These are phyloP conservation scores for Solanum neorickii DNA, from an alignment of 257 asterid species.

Conservation along the genomic window DNA sequence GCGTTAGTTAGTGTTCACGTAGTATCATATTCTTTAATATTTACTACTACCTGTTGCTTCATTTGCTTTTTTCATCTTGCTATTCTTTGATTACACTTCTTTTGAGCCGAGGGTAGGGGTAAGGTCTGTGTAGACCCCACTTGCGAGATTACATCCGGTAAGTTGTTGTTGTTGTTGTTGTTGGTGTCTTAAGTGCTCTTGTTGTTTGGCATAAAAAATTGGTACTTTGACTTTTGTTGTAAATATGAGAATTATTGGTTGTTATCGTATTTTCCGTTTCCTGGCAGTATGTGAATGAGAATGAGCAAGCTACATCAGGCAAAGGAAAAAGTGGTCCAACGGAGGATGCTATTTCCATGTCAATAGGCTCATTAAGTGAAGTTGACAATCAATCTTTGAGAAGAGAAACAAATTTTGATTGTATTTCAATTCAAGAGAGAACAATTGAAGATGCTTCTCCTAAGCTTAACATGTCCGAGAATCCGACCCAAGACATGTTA, in stretches of 20 bases:
- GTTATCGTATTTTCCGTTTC: background rate
- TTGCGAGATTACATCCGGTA: background rate
- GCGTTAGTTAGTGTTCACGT: background rate
- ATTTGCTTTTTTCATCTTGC: background rate
- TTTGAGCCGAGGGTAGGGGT: background rate
- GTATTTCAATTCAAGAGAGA: background rate
- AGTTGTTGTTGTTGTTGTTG: background rate
- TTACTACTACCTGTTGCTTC: background rate
- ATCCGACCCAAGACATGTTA: conserved; percentile 26
- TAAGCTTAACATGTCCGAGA: conserved; percentile 11
- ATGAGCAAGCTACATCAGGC: background rate
- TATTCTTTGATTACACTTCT: background rate
- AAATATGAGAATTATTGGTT: background rate
- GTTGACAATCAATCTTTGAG: background rate
- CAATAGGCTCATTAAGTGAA: background rate
- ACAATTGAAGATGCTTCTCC: background rate
- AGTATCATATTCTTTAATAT: background rate
- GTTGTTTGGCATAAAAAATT: background rate
- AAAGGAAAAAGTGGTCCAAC: background rate
- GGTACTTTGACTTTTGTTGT: background rate
- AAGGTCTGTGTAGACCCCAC: background rate
- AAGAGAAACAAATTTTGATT: background rate
- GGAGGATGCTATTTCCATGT: background rate
- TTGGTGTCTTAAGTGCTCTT: background rate
- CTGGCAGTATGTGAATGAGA: background rate